A percentile compares a stretch with the other conserved stretches of the same genome.
Conservation (phyloP, 2,329 filamentous ascomycete species). For the Diaporthe sp. region DNA sequence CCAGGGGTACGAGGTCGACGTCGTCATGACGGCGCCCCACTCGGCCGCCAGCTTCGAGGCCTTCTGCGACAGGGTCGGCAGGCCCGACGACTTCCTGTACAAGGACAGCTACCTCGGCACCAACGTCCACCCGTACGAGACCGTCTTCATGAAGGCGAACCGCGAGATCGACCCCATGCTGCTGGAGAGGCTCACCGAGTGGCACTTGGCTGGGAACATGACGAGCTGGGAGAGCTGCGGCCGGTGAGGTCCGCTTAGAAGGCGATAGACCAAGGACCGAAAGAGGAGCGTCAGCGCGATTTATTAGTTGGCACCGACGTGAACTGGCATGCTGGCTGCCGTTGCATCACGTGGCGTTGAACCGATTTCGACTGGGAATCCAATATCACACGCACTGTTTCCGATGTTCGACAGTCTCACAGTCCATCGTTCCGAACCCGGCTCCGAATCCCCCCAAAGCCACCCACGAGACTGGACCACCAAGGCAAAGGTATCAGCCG, state of each 20-base stretch:
- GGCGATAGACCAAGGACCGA: too few species aligned
- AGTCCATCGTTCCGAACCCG: background rate
- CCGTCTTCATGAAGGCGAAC: conserved; percentile 54
- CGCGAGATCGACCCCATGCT: conserved; percentile 48
- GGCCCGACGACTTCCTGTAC: conserved; percentile 46
- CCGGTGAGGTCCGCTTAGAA: background rate
- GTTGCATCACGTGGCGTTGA: background rate
- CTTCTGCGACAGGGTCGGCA: conserved; percentile 36
- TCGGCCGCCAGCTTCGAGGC: conserved; percentile 29
- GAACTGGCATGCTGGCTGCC: too few species aligned
- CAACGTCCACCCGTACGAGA: conserved; percentile 56
- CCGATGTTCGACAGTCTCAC: background rate
- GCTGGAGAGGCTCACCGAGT: conserved; percentile 50
- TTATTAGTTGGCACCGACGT: background rate
- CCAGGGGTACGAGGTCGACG: conserved; percentile 50
- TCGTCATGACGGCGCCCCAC: conserved; percentile 50
- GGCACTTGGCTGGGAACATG: conserved; percentile 47
- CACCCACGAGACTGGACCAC: background rate
- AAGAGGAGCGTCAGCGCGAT: background rate
- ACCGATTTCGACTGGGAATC: too few species aligned
- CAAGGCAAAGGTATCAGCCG: background rate
- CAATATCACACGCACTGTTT: background rate
- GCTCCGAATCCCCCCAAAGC: background rate
- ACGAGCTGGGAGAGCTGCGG: conserved; percentile 48
- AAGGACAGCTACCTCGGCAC: conserved; percentile 49